Base-by-base conservation (phyloP, 495 filamentous ascomycete species). In the Aspergillus leporis region DNA sequence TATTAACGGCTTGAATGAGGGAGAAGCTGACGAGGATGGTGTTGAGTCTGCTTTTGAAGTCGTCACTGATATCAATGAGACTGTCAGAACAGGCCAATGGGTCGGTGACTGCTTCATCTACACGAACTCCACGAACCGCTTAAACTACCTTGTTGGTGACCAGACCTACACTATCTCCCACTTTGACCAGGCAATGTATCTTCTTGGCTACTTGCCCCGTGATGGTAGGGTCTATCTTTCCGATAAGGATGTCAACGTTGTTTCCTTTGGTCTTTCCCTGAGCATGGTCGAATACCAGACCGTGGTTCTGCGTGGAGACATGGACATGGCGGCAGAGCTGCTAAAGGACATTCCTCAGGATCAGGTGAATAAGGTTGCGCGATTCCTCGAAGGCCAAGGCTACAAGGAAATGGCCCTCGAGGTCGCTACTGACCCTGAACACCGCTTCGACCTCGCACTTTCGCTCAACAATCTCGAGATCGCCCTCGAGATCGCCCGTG, bases 101-200 rank as follows among this genome's bases (percentile, higher is more conserved):
- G 88, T 99, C 56, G 94, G 94, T 23, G 94, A 99, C 73, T 96
- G 93, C 77, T 94, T 99, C 80, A 93, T 98, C 69, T 99, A 98
- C 80, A 97, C 94, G 28, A 98, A 92, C 79, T 87, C 85, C 65
- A 96, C 93, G 25, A 97, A 98, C 82, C 90, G 94, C 53, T 78
- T 99, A 59, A 99, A 98, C 81, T 97, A 98, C 74, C 85, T 99
- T 21, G 94, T 99, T 34, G 95, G 94, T 52, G 94, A 98, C 74
- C 92, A 97, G 75, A 95, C 92, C 30, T 97, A 98, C 82, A 97
- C 94, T n/a, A 89, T 99, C 67, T 91, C 92, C 40, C 93, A 98
- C 75, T 97, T 97, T 66, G 94, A 99, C 74, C 84, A 91, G 67
- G 86, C 90, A 16, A 92, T 93, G 88, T 99, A 98, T 73, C 81